Percentiles rank a stretch among this genome's conserved stretches.
Evolutionary conservation across 139 green algal genomes (phyloP).

Genomic region (Ostreobium quekettii): DNA sequence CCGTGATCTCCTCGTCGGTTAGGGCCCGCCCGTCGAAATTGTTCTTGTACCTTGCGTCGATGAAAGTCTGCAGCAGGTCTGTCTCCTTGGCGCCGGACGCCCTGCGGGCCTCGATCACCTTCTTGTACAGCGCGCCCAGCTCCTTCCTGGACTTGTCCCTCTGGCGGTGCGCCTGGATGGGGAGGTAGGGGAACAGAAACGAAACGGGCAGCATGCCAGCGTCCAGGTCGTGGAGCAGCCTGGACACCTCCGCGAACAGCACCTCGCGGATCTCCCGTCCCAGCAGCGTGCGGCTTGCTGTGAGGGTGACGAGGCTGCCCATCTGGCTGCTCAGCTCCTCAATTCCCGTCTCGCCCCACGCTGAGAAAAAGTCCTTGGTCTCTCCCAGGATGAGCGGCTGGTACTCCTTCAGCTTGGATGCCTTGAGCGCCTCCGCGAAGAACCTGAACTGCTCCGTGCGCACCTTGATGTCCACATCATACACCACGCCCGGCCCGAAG

Average conservation of each 20-base stretch:
- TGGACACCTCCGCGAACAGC: constrained; percentile 64
- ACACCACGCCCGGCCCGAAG: constrained; percentile 96
- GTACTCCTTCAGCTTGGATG: constrained; percentile 76
- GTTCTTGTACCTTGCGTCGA: constrained; percentile 77
- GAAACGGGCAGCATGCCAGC: constrained; percentile 92
- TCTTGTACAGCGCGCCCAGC: constrained; percentile 70
- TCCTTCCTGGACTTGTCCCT: constrained; percentile 70
- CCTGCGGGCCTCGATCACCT: constrained; percentile 70
- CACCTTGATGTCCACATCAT: constrained; percentile 88
- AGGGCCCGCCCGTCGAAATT: constrained; percentile 60
- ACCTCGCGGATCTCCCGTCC: constrained; percentile 90
- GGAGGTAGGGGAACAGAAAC: constrained; percentile 90
- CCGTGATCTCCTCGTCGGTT: constrained; percentile 88
- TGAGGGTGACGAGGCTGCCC: constrained; percentile 85
- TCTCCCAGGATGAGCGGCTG: constrained; percentile 83
- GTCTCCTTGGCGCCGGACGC: constrained; percentile 54
- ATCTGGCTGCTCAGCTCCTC: constrained; percentile 87
- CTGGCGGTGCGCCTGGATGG: constrained; percentile 75
- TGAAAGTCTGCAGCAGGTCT: constrained; percentile 93
- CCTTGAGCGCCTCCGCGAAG: constrained; percentile 87
- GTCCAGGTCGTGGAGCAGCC: constrained; percentile 90
- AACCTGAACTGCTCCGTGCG: constrained; percentile 94
- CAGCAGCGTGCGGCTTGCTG: constrained; percentile 82
- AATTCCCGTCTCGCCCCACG: constrained; percentile 76
- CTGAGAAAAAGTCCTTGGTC: constrained; percentile 79